These are phyloP conservation scores for Cryptococcus neoformans DNA, from an alignment of 1,284 basidiomycete genomes.

Conservation along the genomic window DNA sequence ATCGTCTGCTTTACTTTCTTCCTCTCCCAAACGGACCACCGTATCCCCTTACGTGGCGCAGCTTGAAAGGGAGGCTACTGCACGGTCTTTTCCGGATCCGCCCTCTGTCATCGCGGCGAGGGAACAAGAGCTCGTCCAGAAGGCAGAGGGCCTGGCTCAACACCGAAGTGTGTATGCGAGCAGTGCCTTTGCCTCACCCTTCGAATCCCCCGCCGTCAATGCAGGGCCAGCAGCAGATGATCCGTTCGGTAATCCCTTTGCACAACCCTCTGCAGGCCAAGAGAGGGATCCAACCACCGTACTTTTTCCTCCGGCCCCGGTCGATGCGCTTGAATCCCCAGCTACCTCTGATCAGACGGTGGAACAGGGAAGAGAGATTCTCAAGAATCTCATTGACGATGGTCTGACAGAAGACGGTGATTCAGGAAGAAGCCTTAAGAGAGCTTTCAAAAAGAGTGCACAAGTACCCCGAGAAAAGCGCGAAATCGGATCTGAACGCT, in stretches of 20 bases:
- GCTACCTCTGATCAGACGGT: no score
- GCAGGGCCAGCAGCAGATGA: background rate
- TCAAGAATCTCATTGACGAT: slow-evolving; percentile 36
- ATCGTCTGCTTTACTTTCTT: background rate
- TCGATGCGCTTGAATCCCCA: background rate
- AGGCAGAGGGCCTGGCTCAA: background rate
- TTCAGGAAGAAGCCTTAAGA: slow-evolving; percentile 38
- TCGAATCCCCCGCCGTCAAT: background rate
- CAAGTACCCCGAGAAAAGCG: background rate
- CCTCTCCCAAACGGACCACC: slow-evolving; percentile 8
- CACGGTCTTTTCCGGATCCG: slow-evolving; percentile 24
- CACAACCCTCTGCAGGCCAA: background rate
- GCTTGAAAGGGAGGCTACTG: slow-evolving; percentile 18
- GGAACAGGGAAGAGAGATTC: slow-evolving; percentile 8
- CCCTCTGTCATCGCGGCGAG: slow-evolving; percentile 43
- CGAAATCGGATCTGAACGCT: slow-evolving; percentile 5
- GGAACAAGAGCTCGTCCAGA: slow-evolving; percentile 20
- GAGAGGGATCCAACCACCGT: background rate
- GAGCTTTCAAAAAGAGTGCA: slow-evolving; percentile 38
- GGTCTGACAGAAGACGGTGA: slow-evolving; percentile 44
- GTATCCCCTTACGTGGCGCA: slow-evolving; percentile 30
- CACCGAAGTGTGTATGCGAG: slow-evolving; percentile 8
- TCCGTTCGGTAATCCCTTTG: slow-evolving; percentile 10
- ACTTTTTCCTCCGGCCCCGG: background rate
- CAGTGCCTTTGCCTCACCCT: slow-evolving; percentile 11